Evolutionary conservation across 1,284 basidiomycete species (phyloP), one percentile per base, ranked within the genome.

Genomic region (Rhodotorula glutinis): DNA sequence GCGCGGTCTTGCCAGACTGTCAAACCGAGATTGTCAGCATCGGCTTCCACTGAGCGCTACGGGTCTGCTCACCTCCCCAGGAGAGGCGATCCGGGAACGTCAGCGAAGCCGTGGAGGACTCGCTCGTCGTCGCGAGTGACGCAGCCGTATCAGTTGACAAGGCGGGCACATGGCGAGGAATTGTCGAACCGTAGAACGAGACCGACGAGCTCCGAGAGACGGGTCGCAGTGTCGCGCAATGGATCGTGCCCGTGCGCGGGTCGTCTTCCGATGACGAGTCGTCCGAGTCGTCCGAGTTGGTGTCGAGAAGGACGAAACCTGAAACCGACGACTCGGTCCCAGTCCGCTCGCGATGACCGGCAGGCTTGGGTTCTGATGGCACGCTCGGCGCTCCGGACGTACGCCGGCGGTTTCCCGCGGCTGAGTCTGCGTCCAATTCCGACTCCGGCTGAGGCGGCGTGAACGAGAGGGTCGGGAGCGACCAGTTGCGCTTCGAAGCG

Each of bases 141-240:
- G 51, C n/a, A 17, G 47, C 27, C 16, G 60, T 58, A 11, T 19
- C 44, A n/a, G 53, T 0, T 21, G 66, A 65, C 2, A 10, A 30
- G 23, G 33, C 16, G 10, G 40, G 27, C 13, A 25, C 21, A 23
- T 56, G 63, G 2, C 53, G 40, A 8, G 11, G 0, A 46, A 19
- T 11, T 29, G 43, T 14, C 29, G 53, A 23, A n/a, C 16, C 29
- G 40, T n/a, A 13, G 25, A 51, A 19, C 0, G 47, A 53, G 11
- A 33, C 19, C 29, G 55, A 46, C 16, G 62, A 63, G 40, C 41
- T 23, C 17, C 60, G 51, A 1, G 33, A n/a, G 53, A 72, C 25
- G 3, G 70, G 70, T 5, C 60, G 62, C 3, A 72, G 52, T 0
- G 67, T 65, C 13, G 71, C 71, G 38, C 71, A 72, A 17, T 65